These are phyloP conservation scores for Neurospora sublineolata DNA, from an alignment of 495 filamentous ascomycete genomes.

Conservation along the genomic window DNA sequence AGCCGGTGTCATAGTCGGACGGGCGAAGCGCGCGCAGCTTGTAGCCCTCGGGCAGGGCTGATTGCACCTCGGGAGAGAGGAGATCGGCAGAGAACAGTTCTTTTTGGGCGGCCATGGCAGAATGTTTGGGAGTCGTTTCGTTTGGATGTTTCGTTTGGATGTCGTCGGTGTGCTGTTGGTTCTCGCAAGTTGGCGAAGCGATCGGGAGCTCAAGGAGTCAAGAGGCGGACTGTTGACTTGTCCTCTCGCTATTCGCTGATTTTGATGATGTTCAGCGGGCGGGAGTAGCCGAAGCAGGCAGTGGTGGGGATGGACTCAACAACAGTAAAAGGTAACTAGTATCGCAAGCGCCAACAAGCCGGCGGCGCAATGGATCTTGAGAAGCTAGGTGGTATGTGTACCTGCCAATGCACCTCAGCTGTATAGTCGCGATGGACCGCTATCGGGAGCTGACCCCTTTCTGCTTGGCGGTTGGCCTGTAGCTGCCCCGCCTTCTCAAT, in stretches of 20 bases:
- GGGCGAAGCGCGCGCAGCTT: conserved; percentile 67
- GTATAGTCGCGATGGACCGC: neutral
- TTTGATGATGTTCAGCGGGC: neutral
- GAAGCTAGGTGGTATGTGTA: too few species aligned
- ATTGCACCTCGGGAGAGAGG: conserved; percentile 62
- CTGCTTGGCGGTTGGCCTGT: neutral
- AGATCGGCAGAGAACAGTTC: conserved; percentile 68
- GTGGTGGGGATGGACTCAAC: neutral
- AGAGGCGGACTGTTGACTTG: neutral
- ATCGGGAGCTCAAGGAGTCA: too few species aligned
- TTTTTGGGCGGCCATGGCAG: conserved; percentile 32
- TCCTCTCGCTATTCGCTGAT: neutral
- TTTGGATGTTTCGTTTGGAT: neutral
- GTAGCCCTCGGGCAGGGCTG: conserved; percentile 68
- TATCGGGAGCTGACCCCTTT: neutral
- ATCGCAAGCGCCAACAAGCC: neutral
- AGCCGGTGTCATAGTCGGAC: conserved; percentile 65
- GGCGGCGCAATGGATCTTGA: neutral
- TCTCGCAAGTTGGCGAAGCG: neutral
- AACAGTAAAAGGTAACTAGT: neutral
- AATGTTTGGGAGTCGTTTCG: neutral
- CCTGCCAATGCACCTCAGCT: neutral
- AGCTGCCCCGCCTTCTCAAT: neutral
- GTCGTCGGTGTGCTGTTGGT: neutral
- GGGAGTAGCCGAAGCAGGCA: neutral